Percentiles rank a stretch among this genome's conserved stretches.
phyloP scores from a whole-genome alignment of 2,329 filamentous ascomycete genomes.

The Penicillium sp. region DNA sequence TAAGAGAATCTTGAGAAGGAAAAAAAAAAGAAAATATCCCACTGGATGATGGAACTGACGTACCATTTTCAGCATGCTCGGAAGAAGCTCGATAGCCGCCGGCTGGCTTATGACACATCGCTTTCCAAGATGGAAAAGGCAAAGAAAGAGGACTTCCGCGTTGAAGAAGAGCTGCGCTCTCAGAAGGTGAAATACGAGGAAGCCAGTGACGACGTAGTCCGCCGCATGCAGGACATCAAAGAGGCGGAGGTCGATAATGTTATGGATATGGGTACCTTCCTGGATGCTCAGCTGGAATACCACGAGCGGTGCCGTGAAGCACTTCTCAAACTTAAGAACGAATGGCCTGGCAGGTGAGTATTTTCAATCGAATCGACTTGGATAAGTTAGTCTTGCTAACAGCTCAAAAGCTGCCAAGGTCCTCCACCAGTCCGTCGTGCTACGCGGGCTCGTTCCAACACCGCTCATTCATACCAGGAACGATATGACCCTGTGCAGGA shows the following conservation, averaged over 20 bases:
- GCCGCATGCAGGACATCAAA: conserved; percentile 95
- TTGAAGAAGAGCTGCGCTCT: conserved; percentile 87
- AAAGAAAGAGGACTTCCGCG: conserved; percentile 89
- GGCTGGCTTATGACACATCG: conserved; percentile 88
- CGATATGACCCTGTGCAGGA: conserved; percentile 62
- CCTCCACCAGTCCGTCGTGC: conserved; percentile 44
- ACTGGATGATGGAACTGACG: neutral
- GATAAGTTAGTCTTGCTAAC: conserved; percentile 19
- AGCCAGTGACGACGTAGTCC: conserved; percentile 85
- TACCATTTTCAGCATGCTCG: conserved; percentile 64
- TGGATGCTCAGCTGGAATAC: conserved; percentile 88
- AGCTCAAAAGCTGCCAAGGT: conserved; percentile 18
- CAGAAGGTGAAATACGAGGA: conserved; percentile 98
- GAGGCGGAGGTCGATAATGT: conserved; percentile 86
- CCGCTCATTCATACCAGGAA: conserved; percentile 66
- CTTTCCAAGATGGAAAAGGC: conserved; percentile 89
- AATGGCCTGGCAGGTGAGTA: conserved; percentile 68
- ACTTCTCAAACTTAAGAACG: conserved; percentile 69
- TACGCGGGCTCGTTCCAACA: conserved; percentile 64
- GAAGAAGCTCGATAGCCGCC: conserved; percentile 90
- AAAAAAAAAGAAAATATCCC: neutral
- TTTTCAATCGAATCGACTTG: neutral
- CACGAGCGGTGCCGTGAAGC: conserved; percentile 90
- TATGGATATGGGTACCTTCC: conserved; percentile 75
- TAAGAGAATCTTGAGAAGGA: conserved; percentile 37